Percentiles rank a stretch among this genome's conserved stretches.
Evolutionary conservation across 2,329 filamentous ascomycete genomes (phyloP).

Genomic region (Nothopassalora personata): DNA sequence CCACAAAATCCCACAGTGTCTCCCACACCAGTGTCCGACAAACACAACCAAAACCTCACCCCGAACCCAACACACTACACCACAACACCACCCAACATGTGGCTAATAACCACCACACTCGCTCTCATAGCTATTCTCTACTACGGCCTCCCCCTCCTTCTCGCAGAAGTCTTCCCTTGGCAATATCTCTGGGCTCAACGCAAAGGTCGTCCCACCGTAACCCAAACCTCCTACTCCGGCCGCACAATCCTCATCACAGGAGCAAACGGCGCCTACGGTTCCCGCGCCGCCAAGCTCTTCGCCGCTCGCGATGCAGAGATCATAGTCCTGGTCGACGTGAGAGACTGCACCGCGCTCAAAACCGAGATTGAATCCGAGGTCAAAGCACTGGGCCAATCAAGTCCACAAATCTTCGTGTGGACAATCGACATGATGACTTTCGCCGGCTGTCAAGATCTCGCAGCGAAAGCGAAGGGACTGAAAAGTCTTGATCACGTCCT

Average conservation of each 20-base stretch:
- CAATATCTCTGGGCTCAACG: conserved; percentile 5
- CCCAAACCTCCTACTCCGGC: conserved; percentile 3
- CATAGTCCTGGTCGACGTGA: conserved; percentile 10
- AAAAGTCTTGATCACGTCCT: conserved; percentile 9
- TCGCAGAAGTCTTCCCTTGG: conserved; percentile 13
- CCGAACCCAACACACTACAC: background rate
- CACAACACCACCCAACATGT: background rate
- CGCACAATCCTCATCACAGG: conserved; percentile 7
- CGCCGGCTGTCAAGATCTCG: conserved; percentile 6
- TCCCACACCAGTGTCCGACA: background rate
- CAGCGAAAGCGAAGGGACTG: conserved; percentile 4
- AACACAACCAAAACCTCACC: background rate
- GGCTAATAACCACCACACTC: background rate
- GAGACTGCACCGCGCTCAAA: conserved; percentile 9
- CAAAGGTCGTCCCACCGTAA: conserved; percentile 3
- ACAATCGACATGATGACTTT: conserved; percentile 12
- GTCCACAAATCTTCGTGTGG: conserved; percentile 8
- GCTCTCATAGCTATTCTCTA: background rate
- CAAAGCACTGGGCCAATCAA: background rate
- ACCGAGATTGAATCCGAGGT: conserved; percentile 5
- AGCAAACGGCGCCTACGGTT: conserved; percentile 11
- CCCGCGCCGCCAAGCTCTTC: conserved; percentile 8
- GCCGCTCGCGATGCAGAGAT: conserved; percentile 6
- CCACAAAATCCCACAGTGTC: too few species aligned
- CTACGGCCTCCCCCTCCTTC: conserved; percentile 5